Conservation (phyloP, 768 basidiomycete species). For the Rhodotorula babjevae region DNA sequence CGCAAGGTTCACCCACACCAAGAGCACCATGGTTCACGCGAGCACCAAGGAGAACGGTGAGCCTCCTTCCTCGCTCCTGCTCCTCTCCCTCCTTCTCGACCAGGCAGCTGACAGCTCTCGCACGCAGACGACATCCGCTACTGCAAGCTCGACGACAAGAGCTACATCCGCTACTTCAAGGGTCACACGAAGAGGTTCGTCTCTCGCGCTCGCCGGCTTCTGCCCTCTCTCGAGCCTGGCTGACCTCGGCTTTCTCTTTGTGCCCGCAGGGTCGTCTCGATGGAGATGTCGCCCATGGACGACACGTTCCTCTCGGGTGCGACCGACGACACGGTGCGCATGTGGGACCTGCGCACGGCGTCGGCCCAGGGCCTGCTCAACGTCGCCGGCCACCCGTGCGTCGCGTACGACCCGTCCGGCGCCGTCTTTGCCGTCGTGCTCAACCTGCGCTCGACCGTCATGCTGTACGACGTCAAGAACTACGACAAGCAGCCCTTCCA, state of each 20-base stretch:
- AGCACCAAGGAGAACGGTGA: constrained; percentile 86
- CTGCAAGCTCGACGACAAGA: constrained; percentile 92
- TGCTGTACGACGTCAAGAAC: constrained; percentile 77
- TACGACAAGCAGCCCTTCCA: constrained; percentile 91
- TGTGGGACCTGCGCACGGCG: constrained; percentile 87
- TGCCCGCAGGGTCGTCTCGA: constrained; percentile 62
- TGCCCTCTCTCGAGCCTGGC: neutral
- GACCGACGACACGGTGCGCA: constrained; percentile 84
- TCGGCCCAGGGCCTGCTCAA: constrained; percentile 68
- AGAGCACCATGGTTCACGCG: constrained; percentile 74
- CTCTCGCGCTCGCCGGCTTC: neutral
- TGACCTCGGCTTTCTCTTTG: neutral
- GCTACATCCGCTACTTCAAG: constrained; percentile 89
- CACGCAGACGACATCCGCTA: constrained; percentile 71
- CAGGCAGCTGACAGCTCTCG: neutral
- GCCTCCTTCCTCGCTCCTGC: neutral
- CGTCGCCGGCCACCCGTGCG: constrained; percentile 62
- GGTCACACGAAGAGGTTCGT: constrained; percentile 71
- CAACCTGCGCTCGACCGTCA: constrained; percentile 72
- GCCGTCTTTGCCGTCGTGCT: constrained; percentile 77
- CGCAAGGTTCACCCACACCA: constrained; percentile 90
- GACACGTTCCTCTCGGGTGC: constrained; percentile 95
- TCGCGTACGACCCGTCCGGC: constrained; percentile 78
- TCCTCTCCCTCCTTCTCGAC: too few species aligned
- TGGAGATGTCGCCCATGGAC: constrained; percentile 86